These are phyloP conservation scores for Tylopilus cervinicoccineus DNA, from an alignment of 768 basidiomycete species.

Conservation along the genomic window DNA sequence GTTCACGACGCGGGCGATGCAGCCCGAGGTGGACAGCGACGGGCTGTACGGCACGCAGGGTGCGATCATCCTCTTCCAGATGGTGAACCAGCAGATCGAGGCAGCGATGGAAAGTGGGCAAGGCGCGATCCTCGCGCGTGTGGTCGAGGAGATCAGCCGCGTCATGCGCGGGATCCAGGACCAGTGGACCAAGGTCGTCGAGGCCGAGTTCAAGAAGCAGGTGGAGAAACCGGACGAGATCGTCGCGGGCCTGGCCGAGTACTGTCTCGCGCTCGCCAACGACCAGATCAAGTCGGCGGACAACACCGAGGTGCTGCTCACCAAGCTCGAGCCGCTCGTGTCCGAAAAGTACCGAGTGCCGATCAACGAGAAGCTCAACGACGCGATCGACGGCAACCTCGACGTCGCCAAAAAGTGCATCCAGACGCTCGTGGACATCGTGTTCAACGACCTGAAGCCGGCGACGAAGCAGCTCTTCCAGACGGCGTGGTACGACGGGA, in stretches of 20 bases:
- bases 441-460: slow-evolving; percentile 91
- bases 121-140: slow-evolving; percentile 86
- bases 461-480: slow-evolving; percentile 85
- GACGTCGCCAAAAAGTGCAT: slow-evolving; percentile 98
- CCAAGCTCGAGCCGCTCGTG: slow-evolving; percentile 85
- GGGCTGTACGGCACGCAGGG: slow-evolving; percentile 90
- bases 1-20: slow-evolving; percentile 77
- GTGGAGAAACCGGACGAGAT: slow-evolving; percentile 85
- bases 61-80: slow-evolving; percentile 93
- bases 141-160: slow-evolving; percentile 82
- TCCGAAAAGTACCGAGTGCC: slow-evolving; percentile 84
- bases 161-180: slow-evolving; percentile 88
- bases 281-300: slow-evolving; percentile 97
- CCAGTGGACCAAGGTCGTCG: slow-evolving; percentile 82
- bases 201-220: slow-evolving; percentile 83
- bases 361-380: slow-evolving; percentile 86
- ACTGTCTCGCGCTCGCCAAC: slow-evolving; percentile 94
- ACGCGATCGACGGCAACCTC: slow-evolving; percentile 96
- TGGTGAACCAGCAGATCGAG: slow-evolving; percentile 97
- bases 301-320: slow-evolving; percentile 82
- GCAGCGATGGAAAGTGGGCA: slow-evolving; percentile 94
- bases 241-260: slow-evolving; percentile 87
- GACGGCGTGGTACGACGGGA: slow-evolving; percentile 84
- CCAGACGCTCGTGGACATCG: slow-evolving; percentile 87
- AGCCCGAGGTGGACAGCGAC: slow-evolving; percentile 86